phyloP scores from a whole-genome alignment of 2,329 filamentous ascomycete genomes.

The Cercospora citrullina region DNA sequence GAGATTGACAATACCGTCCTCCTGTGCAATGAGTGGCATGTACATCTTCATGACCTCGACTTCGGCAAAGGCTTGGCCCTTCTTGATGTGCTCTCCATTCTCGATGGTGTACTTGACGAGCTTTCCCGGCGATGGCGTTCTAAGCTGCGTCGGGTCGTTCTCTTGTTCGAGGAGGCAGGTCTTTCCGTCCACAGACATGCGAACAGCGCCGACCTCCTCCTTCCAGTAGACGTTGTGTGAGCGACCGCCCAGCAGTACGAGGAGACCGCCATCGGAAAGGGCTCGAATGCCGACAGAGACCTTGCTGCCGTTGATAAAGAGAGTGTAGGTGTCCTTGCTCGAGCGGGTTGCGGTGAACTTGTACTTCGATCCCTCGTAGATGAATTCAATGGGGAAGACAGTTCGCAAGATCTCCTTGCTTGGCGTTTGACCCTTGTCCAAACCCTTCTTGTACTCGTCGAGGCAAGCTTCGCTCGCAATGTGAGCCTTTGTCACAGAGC shows the following conservation, averaged over 20 bases:
- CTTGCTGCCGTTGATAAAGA: conserved; percentile 99
- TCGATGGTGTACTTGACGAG: conserved; percentile 97
- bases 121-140: conserved; percentile 93
- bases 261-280: conserved; percentile 87
- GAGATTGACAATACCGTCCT: conserved; percentile 94
- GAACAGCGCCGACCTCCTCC: conserved; percentile 93
- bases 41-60: conserved; percentile 99
- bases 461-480: conserved; percentile 89
- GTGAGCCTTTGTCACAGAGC: conserved; percentile 92
- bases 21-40: conserved; percentile 93
- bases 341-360: conserved; percentile 97
- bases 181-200: conserved; percentile 95
- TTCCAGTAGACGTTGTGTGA: conserved; percentile 99
- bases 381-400: conserved; percentile 96
- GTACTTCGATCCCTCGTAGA: conserved; percentile 94
- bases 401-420: conserved; percentile 97
- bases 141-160: conserved; percentile 96
- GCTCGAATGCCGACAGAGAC: conserved; percentile 90
- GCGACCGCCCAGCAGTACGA: conserved; percentile 85
- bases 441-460: conserved; percentile 78
- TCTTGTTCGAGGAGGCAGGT: conserved; percentile 97
- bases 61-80: conserved; percentile 91
- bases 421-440: conserved; percentile 96
- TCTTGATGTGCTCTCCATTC: conserved; percentile 88
- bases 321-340: conserved; percentile 88